These are phyloP conservation scores for Zygotorulaspora mrakii DNA, from an alignment of 1,139 yeast species.

Conservation along the genomic window DNA sequence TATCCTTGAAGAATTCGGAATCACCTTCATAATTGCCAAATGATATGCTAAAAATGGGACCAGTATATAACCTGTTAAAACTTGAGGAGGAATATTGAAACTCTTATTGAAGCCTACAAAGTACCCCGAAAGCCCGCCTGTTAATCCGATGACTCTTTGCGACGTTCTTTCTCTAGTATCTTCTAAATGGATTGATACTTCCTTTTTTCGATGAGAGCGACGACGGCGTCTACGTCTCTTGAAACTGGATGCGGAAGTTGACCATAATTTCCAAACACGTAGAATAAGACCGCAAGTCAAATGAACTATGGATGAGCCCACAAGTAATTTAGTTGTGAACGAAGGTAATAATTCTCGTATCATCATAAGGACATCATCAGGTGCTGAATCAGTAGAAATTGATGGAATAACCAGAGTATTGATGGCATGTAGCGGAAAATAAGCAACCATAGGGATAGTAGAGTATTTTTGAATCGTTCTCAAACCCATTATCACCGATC, in stretches of 20 bases:
- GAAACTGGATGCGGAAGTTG: conserved; percentile 2
- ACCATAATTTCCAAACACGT: conserved; percentile 17
- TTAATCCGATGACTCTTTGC: conserved; percentile 26
- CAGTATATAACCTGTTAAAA: conserved; percentile 25
- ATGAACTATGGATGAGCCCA: conserved; percentile 18
- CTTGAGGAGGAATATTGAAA: conserved; percentile 23
- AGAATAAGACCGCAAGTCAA: conserved; percentile 22
- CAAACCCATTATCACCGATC: conserved; percentile 12
- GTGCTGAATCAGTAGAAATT: conserved; percentile 23
- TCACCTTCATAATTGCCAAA: conserved; percentile 23
- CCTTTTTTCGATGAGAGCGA: conserved; percentile 8
- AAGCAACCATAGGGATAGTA: conserved; percentile 23
- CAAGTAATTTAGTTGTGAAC: conserved; percentile 18
- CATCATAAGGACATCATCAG: conserved; percentile 29
- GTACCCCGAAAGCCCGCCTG: conserved; percentile 29
- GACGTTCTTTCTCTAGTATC: conserved; percentile 15
- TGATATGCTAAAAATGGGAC: conserved; percentile 27
- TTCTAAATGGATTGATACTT: conserved; percentile 8
- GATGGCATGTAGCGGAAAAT: conserved; percentile 28
- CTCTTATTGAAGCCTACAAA: conserved; percentile 24
- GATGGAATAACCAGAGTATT: conserved; percentile 26
- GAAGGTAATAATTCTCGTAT: conserved; percentile 26
- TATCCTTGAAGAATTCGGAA: conserved; percentile 16
- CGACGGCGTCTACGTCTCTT: conserved; percentile 5
- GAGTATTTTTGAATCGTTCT: conserved; percentile 25